Conservation (phyloP, 495 filamentous ascomycete species). For the Barbatosphaeria neglecta region DNA sequence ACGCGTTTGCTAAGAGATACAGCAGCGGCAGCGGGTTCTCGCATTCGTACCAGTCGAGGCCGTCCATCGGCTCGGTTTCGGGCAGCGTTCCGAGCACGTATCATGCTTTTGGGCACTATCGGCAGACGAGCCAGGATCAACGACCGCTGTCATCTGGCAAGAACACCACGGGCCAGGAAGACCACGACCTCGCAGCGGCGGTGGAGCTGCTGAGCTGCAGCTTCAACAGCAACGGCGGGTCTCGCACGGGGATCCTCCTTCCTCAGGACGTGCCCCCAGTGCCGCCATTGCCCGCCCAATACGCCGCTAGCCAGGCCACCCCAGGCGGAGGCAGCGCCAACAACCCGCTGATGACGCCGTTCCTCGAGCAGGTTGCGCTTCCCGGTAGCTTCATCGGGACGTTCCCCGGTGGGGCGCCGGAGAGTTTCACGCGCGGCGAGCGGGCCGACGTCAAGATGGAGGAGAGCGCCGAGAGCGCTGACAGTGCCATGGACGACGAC, state of each 20-base stretch:
- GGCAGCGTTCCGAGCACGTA: slow-evolving; percentile 36
- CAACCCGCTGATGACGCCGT: background rate
- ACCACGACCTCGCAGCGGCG: slow-evolving; percentile 76
- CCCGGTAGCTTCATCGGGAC: slow-evolving; percentile 41
- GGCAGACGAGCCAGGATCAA: slow-evolving; percentile 42
- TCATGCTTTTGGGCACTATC: slow-evolving; percentile 43
- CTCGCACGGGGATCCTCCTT: slow-evolving; percentile 54
- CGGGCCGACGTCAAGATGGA: slow-evolving; percentile 56
- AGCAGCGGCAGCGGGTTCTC: slow-evolving; percentile 63
- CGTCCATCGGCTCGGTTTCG: slow-evolving; percentile 39
- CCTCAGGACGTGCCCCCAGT: slow-evolving; percentile 75
- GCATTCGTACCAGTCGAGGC: slow-evolving; percentile 73
- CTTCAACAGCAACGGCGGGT: slow-evolving; percentile 59
- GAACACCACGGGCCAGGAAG: slow-evolving; percentile 56
- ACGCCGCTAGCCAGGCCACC: slow-evolving; percentile 8
- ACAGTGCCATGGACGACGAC: slow-evolving; percentile 66
- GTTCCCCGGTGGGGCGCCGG: slow-evolving; percentile 37
- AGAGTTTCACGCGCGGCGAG: slow-evolving; percentile 38
- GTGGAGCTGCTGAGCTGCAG: slow-evolving; percentile 84
- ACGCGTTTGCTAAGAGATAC: slow-evolving; percentile 44
- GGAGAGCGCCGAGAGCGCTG: slow-evolving; percentile 44
- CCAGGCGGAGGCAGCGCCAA: background rate
- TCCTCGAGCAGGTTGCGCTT: slow-evolving; percentile 38
- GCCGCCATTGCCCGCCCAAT: slow-evolving; percentile 67
- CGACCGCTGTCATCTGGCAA: slow-evolving; percentile 50